A percentile compares a stretch with the other conserved stretches of the same genome.
Conservation (phyloP, 2,329 filamentous ascomycete genomes). For the Penicillium sclerotiorum region DNA sequence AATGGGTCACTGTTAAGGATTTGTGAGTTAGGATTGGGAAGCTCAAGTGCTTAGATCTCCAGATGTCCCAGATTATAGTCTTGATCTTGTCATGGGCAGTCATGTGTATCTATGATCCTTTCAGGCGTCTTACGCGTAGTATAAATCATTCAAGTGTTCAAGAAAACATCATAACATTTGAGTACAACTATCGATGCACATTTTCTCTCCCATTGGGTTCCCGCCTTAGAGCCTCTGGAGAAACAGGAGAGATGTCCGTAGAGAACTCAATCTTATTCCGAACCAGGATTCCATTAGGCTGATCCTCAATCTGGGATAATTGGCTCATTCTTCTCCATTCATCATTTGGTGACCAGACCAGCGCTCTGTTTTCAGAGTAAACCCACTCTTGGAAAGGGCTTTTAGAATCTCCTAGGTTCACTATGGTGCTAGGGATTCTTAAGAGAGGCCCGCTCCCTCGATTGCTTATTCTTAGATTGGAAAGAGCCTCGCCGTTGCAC, state of each 20-base stretch:
- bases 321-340: not conserved
- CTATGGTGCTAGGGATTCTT: not conserved
- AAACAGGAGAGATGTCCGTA: not conserved
- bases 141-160: too few relatives aligned
- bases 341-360: not conserved
- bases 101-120: too few relatives aligned
- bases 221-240: not conserved
- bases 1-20: not conserved
- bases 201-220: too few relatives aligned
- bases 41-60: too few relatives aligned
- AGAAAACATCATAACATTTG: too few relatives aligned
- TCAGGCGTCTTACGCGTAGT: too few relatives aligned
- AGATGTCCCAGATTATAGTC: too few relatives aligned
- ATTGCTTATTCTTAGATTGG: not conserved
- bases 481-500: not conserved
- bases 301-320: not conserved
- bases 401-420: not conserved
- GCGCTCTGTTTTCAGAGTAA: not conserved
- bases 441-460: not conserved
- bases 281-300: not conserved
- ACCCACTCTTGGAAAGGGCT: not conserved
- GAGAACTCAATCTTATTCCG: slow-evolving; percentile 1
- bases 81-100: too few relatives aligned
- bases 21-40: not conserved
- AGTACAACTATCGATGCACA: too few relatives aligned